Percentiles rank a stretch among this genome's conserved stretches.
These are phyloP conservation scores for Botrytis fabae DNA, from an alignment of 2,329 filamentous ascomycete species.

Conservation along the genomic window DNA sequence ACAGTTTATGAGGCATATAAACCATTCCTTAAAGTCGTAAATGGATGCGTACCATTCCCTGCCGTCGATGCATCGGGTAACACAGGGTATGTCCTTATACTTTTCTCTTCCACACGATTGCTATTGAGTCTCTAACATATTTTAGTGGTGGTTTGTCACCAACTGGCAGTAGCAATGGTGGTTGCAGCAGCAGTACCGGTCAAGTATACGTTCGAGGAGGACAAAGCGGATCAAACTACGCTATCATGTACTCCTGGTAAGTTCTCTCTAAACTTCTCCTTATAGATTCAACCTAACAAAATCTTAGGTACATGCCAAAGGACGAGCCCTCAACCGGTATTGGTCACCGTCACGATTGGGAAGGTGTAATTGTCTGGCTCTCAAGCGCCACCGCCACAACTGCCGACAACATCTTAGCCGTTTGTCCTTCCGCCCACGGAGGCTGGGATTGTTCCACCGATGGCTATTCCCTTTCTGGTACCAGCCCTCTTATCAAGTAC, in stretches of 20 bases:
- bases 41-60: conserved; percentile 64
- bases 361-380: conserved; percentile 55
- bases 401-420: conserved; percentile 46
- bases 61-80: conserved; percentile 59
- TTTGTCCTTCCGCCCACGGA: conserved; percentile 55
- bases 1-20: conserved; percentile 56
- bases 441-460: conserved; percentile 47
- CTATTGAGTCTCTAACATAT: conserved; percentile 7
- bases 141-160: conserved; percentile 37
- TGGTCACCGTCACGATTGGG: conserved; percentile 58
- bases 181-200: conserved; percentile 48
- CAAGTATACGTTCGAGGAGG: conserved; percentile 52
- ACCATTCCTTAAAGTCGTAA: conserved; percentile 54
- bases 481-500: conserved; percentile 50
- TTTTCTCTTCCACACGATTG: not conserved
- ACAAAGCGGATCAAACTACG: conserved; percentile 46
- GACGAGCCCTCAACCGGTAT: conserved; percentile 44
- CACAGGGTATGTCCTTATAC: conserved; percentile 49
- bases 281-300: conserved; percentile 26
- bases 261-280: conserved; percentile 41
- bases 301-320: conserved; percentile 50
- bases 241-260: conserved; percentile 54
- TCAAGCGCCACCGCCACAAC: conserved; percentile 39
- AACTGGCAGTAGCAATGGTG: conserved; percentile 43
- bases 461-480: conserved; percentile 45